Evolutionary conservation across 768 basidiomycete genomes (phyloP), one percentile per base, ranked within the genome.

Genomic region (Amanita brunnescens): DNA sequence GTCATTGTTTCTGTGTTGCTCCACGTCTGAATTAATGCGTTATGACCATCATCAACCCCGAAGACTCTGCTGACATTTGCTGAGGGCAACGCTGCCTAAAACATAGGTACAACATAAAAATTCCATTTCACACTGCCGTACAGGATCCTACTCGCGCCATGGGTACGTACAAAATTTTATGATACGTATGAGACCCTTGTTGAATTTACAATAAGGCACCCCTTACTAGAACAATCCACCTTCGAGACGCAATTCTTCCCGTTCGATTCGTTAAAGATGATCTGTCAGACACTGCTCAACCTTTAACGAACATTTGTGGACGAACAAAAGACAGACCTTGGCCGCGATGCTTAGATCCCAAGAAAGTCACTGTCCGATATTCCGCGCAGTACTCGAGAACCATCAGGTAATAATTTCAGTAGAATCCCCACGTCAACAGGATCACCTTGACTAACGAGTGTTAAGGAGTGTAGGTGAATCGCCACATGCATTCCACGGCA

Each of bases 31-130:
- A n/a, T 12, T 7, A 10, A 1, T n/a, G 95, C 78, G 90, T 97
- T 66, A 96, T 98, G 93, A 93, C 93, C 59, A 82, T 99, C 70
- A 77, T 81, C 60, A 91, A 97, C 75, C 87, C 86, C 60, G 95
- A 96, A 66, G 96, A 98, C 75, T 93, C 91, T 99, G 62, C 84
- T 95, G 64, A 84, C 76, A 66, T 83, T 91, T 57, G 85, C 89
- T 54, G 90, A 91, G 74, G 82, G 76, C 42, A 78, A 71, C 51
- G 74, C 82, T 45, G 69, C 80, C 64, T 88, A 77, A 78, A 67
- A 38, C 9, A n/a, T 21, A 26, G 13, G 20, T 2, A 18, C 14
- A 23, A n/a, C n/a, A n/a, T n/a, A n/a, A n/a, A n/a, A n/a, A n/a
- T n/a, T n/a, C n/a, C n/a, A n/a, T n/a, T n/a, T n/a, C 47, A 21